These are phyloP conservation scores for Eucalyptus polybractea DNA, from an alignment of 345 rosid genomes.

Conservation along the genomic window DNA sequence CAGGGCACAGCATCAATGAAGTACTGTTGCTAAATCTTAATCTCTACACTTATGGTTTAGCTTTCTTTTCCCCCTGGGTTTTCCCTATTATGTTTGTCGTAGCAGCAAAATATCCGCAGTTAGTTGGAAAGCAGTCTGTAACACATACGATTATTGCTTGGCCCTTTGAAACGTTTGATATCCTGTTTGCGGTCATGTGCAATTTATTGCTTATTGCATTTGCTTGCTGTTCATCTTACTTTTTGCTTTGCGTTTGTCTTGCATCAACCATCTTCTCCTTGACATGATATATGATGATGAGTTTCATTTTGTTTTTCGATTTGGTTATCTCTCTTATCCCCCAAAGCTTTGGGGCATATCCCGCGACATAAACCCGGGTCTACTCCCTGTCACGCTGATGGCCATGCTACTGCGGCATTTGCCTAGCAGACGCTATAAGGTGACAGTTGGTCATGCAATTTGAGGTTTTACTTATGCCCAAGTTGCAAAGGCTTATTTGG, in stretches of 20 bases:
- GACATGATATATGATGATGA: background rate
- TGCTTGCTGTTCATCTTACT: background rate
- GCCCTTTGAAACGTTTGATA: background rate
- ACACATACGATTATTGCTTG: background rate
- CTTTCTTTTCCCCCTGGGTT: background rate
- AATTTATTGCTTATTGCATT: background rate
- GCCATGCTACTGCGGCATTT: background rate
- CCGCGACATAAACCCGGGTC: background rate
- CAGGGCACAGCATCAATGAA: background rate
- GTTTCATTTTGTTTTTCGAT: background rate
- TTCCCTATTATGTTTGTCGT: background rate
- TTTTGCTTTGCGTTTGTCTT: background rate
- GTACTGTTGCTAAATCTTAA: background rate
- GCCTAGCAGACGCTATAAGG: background rate
- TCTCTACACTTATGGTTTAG: background rate
- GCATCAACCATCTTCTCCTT: background rate
- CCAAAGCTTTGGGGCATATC: background rate
- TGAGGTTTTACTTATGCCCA: background rate
- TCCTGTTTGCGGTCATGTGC: accelerated
- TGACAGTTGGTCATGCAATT: background rate
- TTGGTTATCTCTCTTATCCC: background rate
- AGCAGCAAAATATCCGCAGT: background rate
- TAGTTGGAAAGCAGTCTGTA: background rate
- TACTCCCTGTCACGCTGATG: background rate
- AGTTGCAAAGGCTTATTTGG: background rate